A percentile compares a stretch with the other conserved stretches of the same genome.
These are phyloP conservation scores for Heimioporus sp. DNA, from an alignment of 768 basidiomycete genomes.

Conservation along the genomic window DNA sequence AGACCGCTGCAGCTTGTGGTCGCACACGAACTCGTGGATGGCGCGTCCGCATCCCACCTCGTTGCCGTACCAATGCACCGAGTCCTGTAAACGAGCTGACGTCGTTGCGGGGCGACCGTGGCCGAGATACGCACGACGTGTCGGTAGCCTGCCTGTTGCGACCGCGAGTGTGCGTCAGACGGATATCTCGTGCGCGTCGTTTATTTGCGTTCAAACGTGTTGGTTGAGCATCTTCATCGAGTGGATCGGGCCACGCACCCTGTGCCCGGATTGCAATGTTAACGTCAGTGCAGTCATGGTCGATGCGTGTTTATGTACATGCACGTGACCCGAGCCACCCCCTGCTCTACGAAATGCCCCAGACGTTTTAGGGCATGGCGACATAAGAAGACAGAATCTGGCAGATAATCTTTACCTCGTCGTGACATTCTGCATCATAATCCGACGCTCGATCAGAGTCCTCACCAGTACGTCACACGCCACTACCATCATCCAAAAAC, in stretches of 20 bases:
- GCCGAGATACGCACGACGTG: slow-evolving; percentile 8
- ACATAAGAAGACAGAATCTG: no score
- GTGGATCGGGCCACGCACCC: background rate
- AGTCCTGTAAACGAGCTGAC: background rate
- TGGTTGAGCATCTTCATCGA: background rate
- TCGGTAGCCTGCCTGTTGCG: slow-evolving; percentile 6
- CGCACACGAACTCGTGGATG: slow-evolving; percentile 51
- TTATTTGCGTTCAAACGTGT: background rate
- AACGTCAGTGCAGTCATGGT: background rate
- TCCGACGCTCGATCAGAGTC: no score
- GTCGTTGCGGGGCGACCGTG: background rate
- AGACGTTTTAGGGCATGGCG: no score
- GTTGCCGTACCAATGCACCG: slow-evolving; percentile 35
- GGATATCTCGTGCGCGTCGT: slow-evolving; percentile 6
- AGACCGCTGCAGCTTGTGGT: slow-evolving; percentile 39
- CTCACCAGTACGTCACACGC: no score
- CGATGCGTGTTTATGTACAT: no score
- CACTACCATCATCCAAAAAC: background rate
- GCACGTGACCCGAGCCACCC: no score
- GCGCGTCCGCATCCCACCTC: slow-evolving; percentile 63
- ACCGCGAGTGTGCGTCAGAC: background rate
- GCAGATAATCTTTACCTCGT: no score
- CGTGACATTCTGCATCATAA: no score
- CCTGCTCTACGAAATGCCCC: no score
- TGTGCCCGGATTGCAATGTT: slow-evolving; percentile 6